Evolutionary conservation across 2,329 filamentous ascomycete species (phyloP).

Genomic region (Hypoxylon sp.): DNA sequence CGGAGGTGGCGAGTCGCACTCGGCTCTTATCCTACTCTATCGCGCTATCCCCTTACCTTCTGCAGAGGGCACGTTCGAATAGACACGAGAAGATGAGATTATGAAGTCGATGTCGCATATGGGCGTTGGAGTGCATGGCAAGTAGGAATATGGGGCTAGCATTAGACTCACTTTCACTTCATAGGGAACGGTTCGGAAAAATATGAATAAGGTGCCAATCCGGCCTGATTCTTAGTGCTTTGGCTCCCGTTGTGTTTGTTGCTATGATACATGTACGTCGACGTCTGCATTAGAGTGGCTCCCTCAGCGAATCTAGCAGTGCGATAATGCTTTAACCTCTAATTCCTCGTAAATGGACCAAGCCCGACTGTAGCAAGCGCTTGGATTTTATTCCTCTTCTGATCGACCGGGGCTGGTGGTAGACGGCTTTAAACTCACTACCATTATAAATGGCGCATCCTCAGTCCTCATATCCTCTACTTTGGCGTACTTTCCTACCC

Average conservation of each 20-base stretch:
- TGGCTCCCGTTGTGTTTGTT: background rate
- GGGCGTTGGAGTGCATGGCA: conserved; percentile 46
- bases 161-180: conserved; percentile 42
- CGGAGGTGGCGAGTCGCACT: conserved; percentile 90
- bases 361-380: background rate
- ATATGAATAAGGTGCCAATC: conserved; percentile 29
- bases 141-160: conserved; percentile 40
- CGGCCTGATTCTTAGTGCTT: conserved; percentile 7
- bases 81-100: conserved; percentile 29
- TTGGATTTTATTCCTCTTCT: background rate
- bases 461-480: background rate
- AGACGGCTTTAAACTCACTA: background rate
- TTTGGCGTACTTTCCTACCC: background rate
- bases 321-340: background rate
- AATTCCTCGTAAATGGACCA: background rate
- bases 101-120: conserved; percentile 43
- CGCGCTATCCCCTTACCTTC: conserved; percentile 78
- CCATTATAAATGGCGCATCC: background rate
- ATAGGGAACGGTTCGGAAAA: conserved; percentile 36
- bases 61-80: conserved; percentile 62
- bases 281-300: background rate
- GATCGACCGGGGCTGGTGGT: background rate
- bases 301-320: background rate
- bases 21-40: conserved; percentile 85
- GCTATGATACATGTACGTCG: conserved; percentile 9